Evolutionary conservation across 2,329 filamentous ascomycete genomes (phyloP), one percentile per base, ranked within the genome.

Genomic region (Chaetoscypha palmicola): DNA sequence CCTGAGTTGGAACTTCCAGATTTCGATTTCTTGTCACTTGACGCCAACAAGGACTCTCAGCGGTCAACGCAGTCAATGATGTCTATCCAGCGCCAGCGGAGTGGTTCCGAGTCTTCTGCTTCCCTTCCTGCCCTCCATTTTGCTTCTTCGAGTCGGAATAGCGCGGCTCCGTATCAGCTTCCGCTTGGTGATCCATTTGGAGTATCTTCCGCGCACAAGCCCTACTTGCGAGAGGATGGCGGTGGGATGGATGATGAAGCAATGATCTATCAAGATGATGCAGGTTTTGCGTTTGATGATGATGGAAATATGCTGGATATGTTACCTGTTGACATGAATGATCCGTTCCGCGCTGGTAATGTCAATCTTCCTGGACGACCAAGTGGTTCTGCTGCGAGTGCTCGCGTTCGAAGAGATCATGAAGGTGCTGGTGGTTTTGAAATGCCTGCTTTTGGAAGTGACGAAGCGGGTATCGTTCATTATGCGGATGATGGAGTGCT

Each of bases 1-100:
- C 80, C 83, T 0, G 78, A 83, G 33, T 71, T 80, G 24, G 68
- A 70, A 24, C 68, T 88, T 20, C 77, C 81, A 1, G n/a, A 26
- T 22, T 60, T 77, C 17, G 71, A 77, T 38, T 58, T 80, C 2
- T 61, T 76, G 28, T 60, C 68, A 23, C 26, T 46, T 11, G 35
- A 53, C 12, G 41, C 26, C 12, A 37, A 43, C 49, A 17, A 48
- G 23, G 48, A 53, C 21, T 53, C 55, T 24, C 54, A 56, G 34
- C 55, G 51, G 10, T 60, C 57, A 20, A 54, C 57, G n/a, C 58
- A 59, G 40, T 53, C 53, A 21, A 58, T 58, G 57, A 34, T 67
- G 36, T 59, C 58, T 5, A 52, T 67, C 5, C 7, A 28, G 16
- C 63, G 49, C 19, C 31, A 38, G 35, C 53, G 51, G 10, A 53